Base-by-base conservation (phyloP, 352 stramenopile genomes). In the Phytophthora pseudosyringae region DNA sequence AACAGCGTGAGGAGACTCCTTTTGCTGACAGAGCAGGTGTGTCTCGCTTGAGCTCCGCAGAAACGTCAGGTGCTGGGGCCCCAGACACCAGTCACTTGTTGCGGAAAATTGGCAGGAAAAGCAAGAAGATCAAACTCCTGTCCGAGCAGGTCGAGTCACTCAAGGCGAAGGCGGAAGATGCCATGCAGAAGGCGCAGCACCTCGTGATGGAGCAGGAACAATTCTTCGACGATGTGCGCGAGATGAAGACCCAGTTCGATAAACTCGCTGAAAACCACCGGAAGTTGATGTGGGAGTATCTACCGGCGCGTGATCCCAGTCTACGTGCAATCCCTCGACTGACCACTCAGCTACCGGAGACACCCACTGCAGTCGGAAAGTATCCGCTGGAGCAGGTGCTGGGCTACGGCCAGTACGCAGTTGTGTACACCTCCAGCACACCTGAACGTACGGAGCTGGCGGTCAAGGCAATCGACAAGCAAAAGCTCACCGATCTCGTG, bases 381-480 rank as follows among this genome's bases (percentile, higher is more conserved):
- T 97, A 96, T 48, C 62, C 71, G n/a, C 64, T 96, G 2, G 73
- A 82, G 6, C 67, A 88, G 36, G 78, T 88, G 15, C 69, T 97
- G 12, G 90, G 90, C 7, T 90, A 95, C 59, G 90, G 90, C 10
- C 86, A 96, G 48, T 96, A 95, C 71, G 88, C 88, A 5, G 75
- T 77, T 11, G 90, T 97, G 35, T 90, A 90, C 53, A 75, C 72
- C 5, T 80, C 76, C 9, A 70, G 59, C 11, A 51, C 26, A 13
- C 53, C 66, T 0, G 64, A 75, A 9, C 41, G 67, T 0, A 18
- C 69, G 3, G 43, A 71, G 1, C 73, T 93, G 26, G 90, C 90
- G 1, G 65, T 96, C 43, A 97, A 97, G 61, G 80, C 86, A 26
- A 93, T 96, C 25, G 75, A 93, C 65, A 97, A 97, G 63, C 76